A percentile compares a stretch with the other conserved stretches of the same genome.
phyloP scores from a whole-genome alignment of 2,329 filamentous ascomycete genomes.

The Trichoderma sp. region DNA sequence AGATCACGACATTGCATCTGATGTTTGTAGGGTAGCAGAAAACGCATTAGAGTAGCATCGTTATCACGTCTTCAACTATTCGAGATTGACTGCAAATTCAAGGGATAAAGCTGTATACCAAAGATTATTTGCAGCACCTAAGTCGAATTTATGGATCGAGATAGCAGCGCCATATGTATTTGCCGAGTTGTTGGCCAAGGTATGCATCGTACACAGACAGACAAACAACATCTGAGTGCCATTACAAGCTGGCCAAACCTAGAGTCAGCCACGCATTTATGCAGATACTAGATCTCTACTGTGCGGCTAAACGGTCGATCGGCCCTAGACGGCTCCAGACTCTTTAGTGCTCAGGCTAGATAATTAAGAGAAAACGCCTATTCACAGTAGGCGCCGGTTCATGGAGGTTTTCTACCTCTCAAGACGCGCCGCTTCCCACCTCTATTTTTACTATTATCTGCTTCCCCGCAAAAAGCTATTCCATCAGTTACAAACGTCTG shows the following conservation, averaged over 20 bases:
- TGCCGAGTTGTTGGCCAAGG: not conserved
- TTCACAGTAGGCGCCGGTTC: not conserved
- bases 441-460: not conserved
- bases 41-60: not conserved
- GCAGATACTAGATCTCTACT: not conserved
- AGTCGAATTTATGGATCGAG: not conserved
- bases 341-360: not conserved
- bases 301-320: not conserved
- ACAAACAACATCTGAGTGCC: not conserved
- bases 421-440: not conserved
- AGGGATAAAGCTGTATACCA: not conserved
- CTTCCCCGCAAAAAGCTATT: not conserved
- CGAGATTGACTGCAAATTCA: not conserved
- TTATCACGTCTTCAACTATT: not conserved
- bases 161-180: not conserved
- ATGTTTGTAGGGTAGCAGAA: not conserved
- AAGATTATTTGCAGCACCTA: not conserved
- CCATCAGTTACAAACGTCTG: no score
- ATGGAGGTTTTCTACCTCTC: not conserved
- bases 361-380: not conserved
- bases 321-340: not conserved
- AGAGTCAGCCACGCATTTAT: not conserved
- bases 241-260: not conserved
- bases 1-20: not conserved
- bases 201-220: not conserved